phyloP scores from a whole-genome alignment of 306 rosid species.

The Canavalia gladiata region DNA sequence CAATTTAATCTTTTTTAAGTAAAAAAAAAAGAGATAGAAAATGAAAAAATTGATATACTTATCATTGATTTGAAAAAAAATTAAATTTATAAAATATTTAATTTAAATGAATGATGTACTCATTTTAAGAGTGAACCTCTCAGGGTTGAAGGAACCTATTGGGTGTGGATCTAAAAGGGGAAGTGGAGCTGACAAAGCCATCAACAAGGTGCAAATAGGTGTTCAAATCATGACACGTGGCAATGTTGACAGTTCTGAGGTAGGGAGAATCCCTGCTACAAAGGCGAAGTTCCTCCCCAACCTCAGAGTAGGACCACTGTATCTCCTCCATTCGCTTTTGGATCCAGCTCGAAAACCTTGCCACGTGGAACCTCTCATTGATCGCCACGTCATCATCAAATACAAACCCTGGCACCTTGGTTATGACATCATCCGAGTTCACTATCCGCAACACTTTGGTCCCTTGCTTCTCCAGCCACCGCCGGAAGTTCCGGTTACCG shows the following conservation, averaged over 20 bases:
- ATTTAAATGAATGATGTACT: too few species aligned
- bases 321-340: conserved; percentile 59
- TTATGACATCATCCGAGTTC: conserved; percentile 76
- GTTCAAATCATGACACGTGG: conserved; percentile 78
- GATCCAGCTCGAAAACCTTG: conserved; percentile 57
- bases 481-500: conserved; percentile 69
- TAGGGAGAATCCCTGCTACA: conserved; percentile 76
- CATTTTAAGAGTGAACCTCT: too few species aligned
- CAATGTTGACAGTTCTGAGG: conserved; percentile 55
- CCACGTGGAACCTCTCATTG: neutral
- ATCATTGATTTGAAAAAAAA: too few species aligned
- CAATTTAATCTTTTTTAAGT: neutral
- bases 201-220: conserved; percentile 78
- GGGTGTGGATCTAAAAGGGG: conserved; percentile 68
- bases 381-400: conserved; percentile 52
- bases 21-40: neutral
- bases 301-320: conserved; percentile 78
- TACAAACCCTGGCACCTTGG: conserved; percentile 80
- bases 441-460: conserved; percentile 76
- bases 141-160: conserved; percentile 45
- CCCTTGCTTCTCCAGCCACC: conserved; percentile 61
- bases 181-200: conserved; percentile 67
- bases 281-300: conserved; percentile 76
- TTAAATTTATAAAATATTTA: too few species aligned
- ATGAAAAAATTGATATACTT: too few species aligned